phyloP scores from a whole-genome alignment of 768 basidiomycete species.

The Boletus rufocinnamomeus region DNA sequence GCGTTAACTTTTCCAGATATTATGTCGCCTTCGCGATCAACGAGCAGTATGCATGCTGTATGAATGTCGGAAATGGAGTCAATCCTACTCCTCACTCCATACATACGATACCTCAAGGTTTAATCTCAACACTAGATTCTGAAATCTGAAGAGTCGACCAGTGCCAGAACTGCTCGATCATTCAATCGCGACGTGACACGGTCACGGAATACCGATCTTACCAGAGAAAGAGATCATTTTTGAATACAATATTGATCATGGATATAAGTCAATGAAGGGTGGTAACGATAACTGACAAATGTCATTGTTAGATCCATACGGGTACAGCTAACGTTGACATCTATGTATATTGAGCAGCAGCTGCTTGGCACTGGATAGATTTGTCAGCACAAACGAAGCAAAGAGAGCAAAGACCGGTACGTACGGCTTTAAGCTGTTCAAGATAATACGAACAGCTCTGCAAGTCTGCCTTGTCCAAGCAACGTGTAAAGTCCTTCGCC shows the following conservation, averaged over 20 bases:
- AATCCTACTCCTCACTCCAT: not conserved
- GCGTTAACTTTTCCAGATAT: not conserved
- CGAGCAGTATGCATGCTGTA: not conserved
- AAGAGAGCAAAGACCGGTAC: slow-evolving; percentile 30
- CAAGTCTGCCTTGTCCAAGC: slow-evolving; percentile 79
- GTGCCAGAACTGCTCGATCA: not conserved
- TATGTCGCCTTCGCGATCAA: too few species aligned
- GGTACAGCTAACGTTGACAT: slow-evolving; percentile 8
- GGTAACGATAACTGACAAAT: slow-evolving; percentile 6
- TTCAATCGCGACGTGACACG: not conserved
- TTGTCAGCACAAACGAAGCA: slow-evolving; percentile 12
- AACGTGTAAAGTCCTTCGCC: slow-evolving; percentile 87
- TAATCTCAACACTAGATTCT: not conserved
- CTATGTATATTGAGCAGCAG: slow-evolving; percentile 58
- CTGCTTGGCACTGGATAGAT: slow-evolving; percentile 65
- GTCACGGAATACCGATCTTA: not conserved
- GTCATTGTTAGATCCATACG: slow-evolving; percentile 10
- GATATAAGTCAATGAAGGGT: slow-evolving; percentile 6
- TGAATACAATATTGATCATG: not conserved
- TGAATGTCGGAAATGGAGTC: not conserved
- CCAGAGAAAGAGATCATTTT: not conserved
- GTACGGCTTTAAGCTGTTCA: slow-evolving; percentile 83
- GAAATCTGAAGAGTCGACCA: not conserved
- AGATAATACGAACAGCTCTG: slow-evolving; percentile 84
- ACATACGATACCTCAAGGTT: not conserved